phyloP scores from a whole-genome alignment of 345 rosid genomes.

The Rhizophora apiculata region DNA sequence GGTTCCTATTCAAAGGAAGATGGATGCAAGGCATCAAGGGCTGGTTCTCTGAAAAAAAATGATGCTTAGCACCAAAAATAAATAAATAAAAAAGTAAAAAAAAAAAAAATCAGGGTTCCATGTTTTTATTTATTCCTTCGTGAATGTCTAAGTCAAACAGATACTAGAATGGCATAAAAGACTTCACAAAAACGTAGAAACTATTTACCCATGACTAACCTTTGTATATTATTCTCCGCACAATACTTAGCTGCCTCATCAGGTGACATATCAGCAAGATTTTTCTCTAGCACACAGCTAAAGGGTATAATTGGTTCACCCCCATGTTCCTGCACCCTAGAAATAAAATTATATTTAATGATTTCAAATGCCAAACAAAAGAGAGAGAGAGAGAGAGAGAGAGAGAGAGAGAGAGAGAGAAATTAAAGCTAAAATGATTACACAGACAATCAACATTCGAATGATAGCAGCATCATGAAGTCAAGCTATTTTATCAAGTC shows the following conservation, averaged over 20 bases:
- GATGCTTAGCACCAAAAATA: no score
- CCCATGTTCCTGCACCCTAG: conserved; percentile 97
- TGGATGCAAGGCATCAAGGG: no score
- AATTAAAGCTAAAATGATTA: no score
- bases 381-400: neutral
- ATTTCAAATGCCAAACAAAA: neutral
- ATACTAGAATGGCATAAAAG: neutral
- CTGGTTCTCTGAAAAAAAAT: no score
- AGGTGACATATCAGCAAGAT: conserved; percentile 70
- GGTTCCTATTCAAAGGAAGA: no score
- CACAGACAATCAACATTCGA: no score
- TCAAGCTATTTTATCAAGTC: neutral
- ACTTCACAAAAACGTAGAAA: neutral
- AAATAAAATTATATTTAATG: conserved; percentile 15
- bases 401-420: neutral
- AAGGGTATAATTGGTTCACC: conserved; percentile 93
- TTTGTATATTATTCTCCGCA: conserved; percentile 91
- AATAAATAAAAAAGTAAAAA: no score
- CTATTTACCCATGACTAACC: conserved; percentile 47
- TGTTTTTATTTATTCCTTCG: no score
- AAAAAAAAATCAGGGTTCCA: no score
- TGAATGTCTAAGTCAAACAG: no score
- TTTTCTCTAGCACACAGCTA: conserved; percentile 75
- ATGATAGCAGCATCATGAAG: no score
- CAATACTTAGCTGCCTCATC: conserved; percentile 82